phyloP scores from a whole-genome alignment of 2,329 filamentous ascomycete species.

The Aspergillus persii region DNA sequence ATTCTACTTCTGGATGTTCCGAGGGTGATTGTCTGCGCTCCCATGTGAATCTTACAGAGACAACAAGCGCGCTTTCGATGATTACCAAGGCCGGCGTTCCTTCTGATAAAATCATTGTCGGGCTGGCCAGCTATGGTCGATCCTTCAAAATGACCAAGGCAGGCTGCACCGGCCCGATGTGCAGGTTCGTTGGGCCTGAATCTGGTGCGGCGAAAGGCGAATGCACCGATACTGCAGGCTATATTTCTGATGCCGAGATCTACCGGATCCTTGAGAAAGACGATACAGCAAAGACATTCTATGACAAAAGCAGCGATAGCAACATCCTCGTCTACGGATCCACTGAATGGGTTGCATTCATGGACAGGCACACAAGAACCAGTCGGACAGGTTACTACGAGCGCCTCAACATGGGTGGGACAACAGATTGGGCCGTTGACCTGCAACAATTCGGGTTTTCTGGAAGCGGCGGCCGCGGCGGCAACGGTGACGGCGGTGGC shows the following conservation, averaged over 20 bases:
- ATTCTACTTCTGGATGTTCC: constrained; percentile 20
- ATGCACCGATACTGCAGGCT: constrained; percentile 38
- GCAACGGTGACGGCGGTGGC: neutral
- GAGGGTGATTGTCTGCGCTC: constrained; percentile 33
- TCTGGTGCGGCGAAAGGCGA: constrained; percentile 29
- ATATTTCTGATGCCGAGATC: constrained; percentile 41
- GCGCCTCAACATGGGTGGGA: constrained; percentile 31
- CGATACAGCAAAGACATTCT: neutral
- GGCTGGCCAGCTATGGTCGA: constrained; percentile 34
- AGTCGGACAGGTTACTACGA: constrained; percentile 18
- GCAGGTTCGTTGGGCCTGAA: constrained; percentile 28
- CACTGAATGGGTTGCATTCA: constrained; percentile 31
- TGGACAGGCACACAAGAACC: constrained; percentile 24
- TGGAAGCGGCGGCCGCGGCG: neutral
- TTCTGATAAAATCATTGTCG: constrained; percentile 29
- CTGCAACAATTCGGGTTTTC: constrained; percentile 8
- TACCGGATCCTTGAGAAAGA: constrained; percentile 24
- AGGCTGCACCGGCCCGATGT: constrained; percentile 29
- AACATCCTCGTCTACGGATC: constrained; percentile 1
- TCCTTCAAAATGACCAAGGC: constrained; percentile 30
- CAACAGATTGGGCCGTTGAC: constrained; percentile 39
- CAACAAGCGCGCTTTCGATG: constrained; percentile 28
- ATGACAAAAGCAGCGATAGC: neutral
- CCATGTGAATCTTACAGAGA: constrained; percentile 43
- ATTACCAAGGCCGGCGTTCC: constrained; percentile 18